Conservation (phyloP, 2,329 filamentous ascomycete genomes). For the Cytospora chrysosperma region DNA sequence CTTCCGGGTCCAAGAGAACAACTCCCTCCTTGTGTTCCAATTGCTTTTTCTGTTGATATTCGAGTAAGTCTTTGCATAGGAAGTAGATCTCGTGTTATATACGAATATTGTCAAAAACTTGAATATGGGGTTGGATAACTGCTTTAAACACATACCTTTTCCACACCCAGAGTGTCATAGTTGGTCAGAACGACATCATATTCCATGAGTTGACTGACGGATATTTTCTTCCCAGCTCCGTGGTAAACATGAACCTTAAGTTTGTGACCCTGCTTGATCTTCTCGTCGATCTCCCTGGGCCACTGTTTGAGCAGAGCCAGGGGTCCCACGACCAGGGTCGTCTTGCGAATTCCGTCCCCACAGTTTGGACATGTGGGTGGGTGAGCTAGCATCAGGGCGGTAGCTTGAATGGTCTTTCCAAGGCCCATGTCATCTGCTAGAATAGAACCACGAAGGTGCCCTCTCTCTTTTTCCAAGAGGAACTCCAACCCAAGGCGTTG, state of each 20-base stretch:
- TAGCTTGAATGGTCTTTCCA: neutral
- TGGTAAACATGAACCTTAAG: too few relatives aligned
- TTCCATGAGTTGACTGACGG: neutral
- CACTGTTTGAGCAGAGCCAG: neutral
- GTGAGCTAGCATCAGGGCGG: neutral
- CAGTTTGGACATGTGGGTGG: neutral
- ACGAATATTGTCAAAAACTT: too few relatives aligned
- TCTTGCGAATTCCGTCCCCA: neutral
- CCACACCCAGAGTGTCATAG: neutral
- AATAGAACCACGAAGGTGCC: neutral
- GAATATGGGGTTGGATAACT: neutral
- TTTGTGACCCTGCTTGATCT: too few relatives aligned
- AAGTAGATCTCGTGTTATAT: too few relatives aligned
- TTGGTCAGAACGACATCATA: neutral
- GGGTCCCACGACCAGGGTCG: neutral
- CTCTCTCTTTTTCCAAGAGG: neutral
- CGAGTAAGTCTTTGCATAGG: neutral
- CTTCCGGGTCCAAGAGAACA: too few relatives aligned
- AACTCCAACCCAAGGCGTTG: neutral
- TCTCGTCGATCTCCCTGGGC: neutral
- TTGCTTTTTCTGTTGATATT: neutral
- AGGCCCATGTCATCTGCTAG: neutral
- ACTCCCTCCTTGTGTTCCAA: too few relatives aligned
- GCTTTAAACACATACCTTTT: neutral
- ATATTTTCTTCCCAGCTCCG: too few relatives aligned